phyloP scores from a whole-genome alignment of 2,329 filamentous ascomycete species.

The Lasiodiplodia citricola region DNA sequence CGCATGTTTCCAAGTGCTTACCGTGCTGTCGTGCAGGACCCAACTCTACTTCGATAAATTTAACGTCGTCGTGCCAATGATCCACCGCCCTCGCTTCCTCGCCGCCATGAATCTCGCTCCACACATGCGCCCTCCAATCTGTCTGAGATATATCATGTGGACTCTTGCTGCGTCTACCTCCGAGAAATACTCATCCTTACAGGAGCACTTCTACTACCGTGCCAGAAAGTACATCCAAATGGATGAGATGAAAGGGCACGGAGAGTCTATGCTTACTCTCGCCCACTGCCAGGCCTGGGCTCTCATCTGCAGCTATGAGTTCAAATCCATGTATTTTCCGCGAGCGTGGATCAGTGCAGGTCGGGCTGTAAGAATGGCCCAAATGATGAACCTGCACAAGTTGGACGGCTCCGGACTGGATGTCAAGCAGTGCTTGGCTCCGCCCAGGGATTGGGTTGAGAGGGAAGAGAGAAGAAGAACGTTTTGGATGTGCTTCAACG shows the following conservation, averaged over 20 bases:
- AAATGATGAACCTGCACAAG: slow-evolving; percentile 93
- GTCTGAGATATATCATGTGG: slow-evolving; percentile 94
- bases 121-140: slow-evolving; percentile 82
- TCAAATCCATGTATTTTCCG: slow-evolving; percentile 97
- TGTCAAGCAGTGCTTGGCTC: slow-evolving; percentile 88
- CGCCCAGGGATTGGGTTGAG: slow-evolving; percentile 91
- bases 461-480: slow-evolving; percentile 87
- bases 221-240: slow-evolving; percentile 88
- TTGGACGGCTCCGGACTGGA: slow-evolving; percentile 82
- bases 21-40: slow-evolving; percentile 58
- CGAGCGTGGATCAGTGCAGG: slow-evolving; percentile 94
- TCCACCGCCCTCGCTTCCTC: slow-evolving; percentile 86
- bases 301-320: slow-evolving; percentile 83
- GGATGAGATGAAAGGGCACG: slow-evolving; percentile 91
- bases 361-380: slow-evolving; percentile 75
- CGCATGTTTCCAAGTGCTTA: neutral
- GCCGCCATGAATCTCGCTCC: slow-evolving; percentile 90
- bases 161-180: slow-evolving; percentile 84
- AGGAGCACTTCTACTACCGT: slow-evolving; percentile 87
- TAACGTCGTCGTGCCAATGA: slow-evolving; percentile 83
- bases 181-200: slow-evolving; percentile 79
- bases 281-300: slow-evolving; percentile 86
- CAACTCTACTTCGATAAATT: slow-evolving; percentile 90
- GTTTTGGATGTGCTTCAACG: slow-evolving; percentile 92
- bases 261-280: slow-evolving; percentile 84